Evolutionary conservation across 768 basidiomycete species (phyloP), one percentile per base, ranked within the genome.

Genomic region (Termitomyces heimii): DNA sequence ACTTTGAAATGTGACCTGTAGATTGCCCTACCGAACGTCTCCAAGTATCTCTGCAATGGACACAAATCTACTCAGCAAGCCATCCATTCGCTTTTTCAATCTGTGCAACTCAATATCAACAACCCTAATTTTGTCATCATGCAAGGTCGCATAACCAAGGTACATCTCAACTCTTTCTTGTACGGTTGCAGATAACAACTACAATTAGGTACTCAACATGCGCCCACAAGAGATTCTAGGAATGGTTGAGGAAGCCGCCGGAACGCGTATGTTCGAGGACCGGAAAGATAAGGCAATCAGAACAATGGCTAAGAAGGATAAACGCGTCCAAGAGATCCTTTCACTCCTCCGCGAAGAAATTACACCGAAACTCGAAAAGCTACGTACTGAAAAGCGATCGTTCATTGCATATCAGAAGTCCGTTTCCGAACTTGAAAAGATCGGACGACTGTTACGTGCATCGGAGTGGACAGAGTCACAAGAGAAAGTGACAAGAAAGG

Each of bases 61-160:
- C 97, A 98, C 76, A 97, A 95, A 65, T 79, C 94, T 3, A 83
- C 85, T 4, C 93, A 97, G 62, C 84, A 89, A 53, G 78, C 77
- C 1, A 82, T 99, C 0, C 97, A 97, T 66, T 89, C 85, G 29
- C 78, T 98, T 14, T 98, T 99, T 67, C 97, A 98, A 68, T 88
- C 92, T 40, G 95, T 99, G 0, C 94, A 97, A 70, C 83, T 99
- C 62, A 98, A 98, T 68, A 98, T 99, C 80, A 99, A 98, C 74
- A 98, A 98, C 71, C 97, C 97, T 44, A 98, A 98, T 70, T 98
- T 98, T 75, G 81, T 99, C 57, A 98, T 98, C 70, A 98, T 98
- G 96, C 97, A 99, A 73, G 96, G 97, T 29, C 92, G 95, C 50
- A 99, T 99, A 68, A 99, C 97, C 12, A 99, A 98, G 77, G 95